Conservation (phyloP, 768 basidiomycete genomes). For the Tricholoma sp. region DNA sequence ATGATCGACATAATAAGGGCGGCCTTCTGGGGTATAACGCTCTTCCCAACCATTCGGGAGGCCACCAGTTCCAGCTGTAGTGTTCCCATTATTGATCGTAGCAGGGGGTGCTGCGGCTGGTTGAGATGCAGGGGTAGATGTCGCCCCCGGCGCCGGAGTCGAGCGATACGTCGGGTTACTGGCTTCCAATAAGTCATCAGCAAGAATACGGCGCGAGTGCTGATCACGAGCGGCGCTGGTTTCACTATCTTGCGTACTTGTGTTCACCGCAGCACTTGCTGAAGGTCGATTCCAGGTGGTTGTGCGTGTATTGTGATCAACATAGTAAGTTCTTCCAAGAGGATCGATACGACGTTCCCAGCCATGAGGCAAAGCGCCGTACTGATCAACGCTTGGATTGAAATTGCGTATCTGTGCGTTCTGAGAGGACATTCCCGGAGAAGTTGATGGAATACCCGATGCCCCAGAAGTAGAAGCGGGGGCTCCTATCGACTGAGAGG, state of each 20-base stretch:
- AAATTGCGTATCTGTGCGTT: conserved; percentile 71
- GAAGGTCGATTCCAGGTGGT: conserved; percentile 98
- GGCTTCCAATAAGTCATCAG: conserved; percentile 82
- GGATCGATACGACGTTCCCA: conserved; percentile 99
- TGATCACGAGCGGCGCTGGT: conserved; percentile 84
- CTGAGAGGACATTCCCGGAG: conserved; percentile 41
- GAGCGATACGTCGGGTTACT: conserved; percentile 40
- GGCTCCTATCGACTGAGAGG: conserved; percentile 17
- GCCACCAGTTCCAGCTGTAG: conserved; percentile 74
- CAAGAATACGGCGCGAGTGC: conserved; percentile 78
- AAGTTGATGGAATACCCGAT: conserved; percentile 13
- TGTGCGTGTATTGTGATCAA: conserved; percentile 95
- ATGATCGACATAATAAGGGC: conserved; percentile 99
- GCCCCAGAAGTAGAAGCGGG: conserved; percentile 19
- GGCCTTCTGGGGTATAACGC: conserved; percentile 95
- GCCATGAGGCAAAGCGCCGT: conserved; percentile 81
- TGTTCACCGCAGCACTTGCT: conserved; percentile 68
- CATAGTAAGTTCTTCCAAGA: conserved; percentile 93
- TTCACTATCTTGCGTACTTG: conserved; percentile 63
- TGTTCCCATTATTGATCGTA: conserved; percentile 37
- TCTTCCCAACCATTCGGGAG: conserved; percentile 99
- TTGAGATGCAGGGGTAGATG: conserved; percentile 12
- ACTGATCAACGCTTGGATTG: conserved; percentile 93
- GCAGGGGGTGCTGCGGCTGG: conserved; percentile 29
- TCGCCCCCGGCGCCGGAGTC: conserved; percentile 16